Evolutionary conservation across 2,329 filamentous ascomycete species (phyloP).

Genomic region (Aureobasidium sp.): DNA sequence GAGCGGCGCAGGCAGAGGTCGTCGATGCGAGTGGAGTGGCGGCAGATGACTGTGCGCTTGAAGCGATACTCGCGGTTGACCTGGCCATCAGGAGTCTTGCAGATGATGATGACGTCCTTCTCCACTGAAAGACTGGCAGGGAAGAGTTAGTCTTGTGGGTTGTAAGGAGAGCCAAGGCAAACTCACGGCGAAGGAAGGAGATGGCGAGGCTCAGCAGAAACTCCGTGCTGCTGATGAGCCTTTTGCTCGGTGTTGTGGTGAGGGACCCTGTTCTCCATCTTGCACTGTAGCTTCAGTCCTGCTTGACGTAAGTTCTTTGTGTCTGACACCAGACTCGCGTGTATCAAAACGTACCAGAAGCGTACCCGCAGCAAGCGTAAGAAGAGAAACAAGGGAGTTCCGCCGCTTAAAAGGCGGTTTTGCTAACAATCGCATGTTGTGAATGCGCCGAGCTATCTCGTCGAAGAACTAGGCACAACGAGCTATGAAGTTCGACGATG

Average conservation of each 20-base stretch:
- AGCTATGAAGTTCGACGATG: not conserved
- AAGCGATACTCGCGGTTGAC: not conserved
- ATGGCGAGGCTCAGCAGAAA: not conserved
- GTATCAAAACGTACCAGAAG: not conserved
- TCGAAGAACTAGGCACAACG: not conserved
- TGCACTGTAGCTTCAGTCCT: not conserved
- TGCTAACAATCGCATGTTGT: not conserved
- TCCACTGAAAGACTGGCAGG: not conserved
- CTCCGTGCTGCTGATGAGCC: not conserved
- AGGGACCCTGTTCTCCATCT: constrained; percentile 5
- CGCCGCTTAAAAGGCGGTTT: not conserved
- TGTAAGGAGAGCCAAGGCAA: too few relatives aligned
- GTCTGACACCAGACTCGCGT: not conserved
- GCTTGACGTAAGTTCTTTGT: not conserved
- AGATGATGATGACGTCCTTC: not conserved
- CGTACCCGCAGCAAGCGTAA: not conserved
- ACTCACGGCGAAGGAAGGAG: not conserved
- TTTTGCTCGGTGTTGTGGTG: not conserved
- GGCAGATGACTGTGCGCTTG: not conserved
- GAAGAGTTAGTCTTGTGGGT: not conserved
- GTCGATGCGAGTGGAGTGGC: not conserved
- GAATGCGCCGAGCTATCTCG: not conserved
- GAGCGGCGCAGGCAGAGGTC: not conserved
- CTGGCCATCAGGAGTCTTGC: not conserved
- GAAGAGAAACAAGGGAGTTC: not conserved